Percentiles rank a stretch among this genome's conserved stretches.
These are phyloP conservation scores for Besnoitia besnoiti DNA, from an alignment of 169 alveolate species.

Conservation along the genomic window DNA sequence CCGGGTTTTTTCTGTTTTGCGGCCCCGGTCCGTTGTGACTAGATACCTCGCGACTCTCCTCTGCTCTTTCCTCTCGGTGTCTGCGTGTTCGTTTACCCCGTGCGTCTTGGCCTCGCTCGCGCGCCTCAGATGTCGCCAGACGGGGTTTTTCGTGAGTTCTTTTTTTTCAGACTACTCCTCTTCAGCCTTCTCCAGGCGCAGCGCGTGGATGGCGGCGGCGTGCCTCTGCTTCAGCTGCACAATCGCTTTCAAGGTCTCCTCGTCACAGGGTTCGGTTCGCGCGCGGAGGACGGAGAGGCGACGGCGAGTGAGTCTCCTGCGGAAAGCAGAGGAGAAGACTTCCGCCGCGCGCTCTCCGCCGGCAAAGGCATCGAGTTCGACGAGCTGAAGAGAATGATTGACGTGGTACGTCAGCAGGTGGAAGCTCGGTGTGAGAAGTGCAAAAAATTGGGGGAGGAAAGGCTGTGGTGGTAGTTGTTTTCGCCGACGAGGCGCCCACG, in stretches of 20 bases:
- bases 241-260: not conserved
- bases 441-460: not conserved
- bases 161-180: not conserved
- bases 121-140: no score
- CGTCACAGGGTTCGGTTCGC: not conserved
- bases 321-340: not conserved
- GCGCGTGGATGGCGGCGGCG: slow-evolving; percentile 24
- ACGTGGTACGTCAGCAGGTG: not conserved
- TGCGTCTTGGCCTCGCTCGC: not conserved
- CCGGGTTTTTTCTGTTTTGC: no score
- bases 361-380: not conserved
- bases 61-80: not conserved
- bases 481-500: not conserved
- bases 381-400: slow-evolving; percentile 12
- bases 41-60: not conserved
- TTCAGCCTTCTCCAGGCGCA: slow-evolving; percentile 9
- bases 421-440: not conserved
- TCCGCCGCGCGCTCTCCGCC: not conserved
- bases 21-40: no score
- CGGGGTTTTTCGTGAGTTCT: not conserved
- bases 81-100: not conserved
- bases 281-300: not conserved
- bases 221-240: not conserved
- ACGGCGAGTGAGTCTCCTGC: not conserved
- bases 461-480: not conserved